These are phyloP conservation scores for Diplodia scrobiculata DNA, from an alignment of 2,329 filamentous ascomycete species.

Conservation along the genomic window DNA sequence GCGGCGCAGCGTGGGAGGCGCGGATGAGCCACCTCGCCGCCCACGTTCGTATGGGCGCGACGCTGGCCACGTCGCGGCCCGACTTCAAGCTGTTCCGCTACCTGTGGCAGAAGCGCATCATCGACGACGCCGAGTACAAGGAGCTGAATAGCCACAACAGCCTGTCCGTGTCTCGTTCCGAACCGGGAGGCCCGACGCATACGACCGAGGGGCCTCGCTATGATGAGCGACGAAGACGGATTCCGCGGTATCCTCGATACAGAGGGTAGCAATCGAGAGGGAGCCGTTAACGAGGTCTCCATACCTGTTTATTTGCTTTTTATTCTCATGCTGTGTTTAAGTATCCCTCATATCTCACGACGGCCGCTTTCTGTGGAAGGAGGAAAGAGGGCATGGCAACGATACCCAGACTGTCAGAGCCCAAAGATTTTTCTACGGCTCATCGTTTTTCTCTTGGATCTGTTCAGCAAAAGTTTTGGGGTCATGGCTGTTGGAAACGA, in stretches of 20 bases:
- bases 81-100: constrained; percentile 39
- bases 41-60: constrained; percentile 37
- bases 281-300: not conserved
- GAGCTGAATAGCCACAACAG: constrained; percentile 41
- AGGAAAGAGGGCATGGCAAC: not conserved
- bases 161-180: not conserved
- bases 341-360: not conserved
- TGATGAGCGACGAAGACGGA: not conserved
- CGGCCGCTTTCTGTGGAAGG: not conserved
- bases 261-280: not conserved
- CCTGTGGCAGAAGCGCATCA: constrained; percentile 40
- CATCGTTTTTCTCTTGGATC: not conserved
- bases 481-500: not conserved
- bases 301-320: not conserved
- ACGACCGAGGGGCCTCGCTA: constrained; percentile 1
- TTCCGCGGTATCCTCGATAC: not conserved
- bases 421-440: not conserved
- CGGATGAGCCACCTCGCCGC: constrained; percentile 39
- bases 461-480: not conserved
- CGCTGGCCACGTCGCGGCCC: constrained; percentile 35
- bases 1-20: constrained; percentile 33
- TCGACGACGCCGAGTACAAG: constrained; percentile 40
- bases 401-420: constrained; percentile 20
- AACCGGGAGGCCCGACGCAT: not conserved
- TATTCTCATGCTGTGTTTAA: not conserved